Evolutionary conservation across 2,329 filamentous ascomycete genomes (phyloP), one percentile per base, ranked within the genome.

Genomic region (Lasiodiplodia citricola): DNA sequence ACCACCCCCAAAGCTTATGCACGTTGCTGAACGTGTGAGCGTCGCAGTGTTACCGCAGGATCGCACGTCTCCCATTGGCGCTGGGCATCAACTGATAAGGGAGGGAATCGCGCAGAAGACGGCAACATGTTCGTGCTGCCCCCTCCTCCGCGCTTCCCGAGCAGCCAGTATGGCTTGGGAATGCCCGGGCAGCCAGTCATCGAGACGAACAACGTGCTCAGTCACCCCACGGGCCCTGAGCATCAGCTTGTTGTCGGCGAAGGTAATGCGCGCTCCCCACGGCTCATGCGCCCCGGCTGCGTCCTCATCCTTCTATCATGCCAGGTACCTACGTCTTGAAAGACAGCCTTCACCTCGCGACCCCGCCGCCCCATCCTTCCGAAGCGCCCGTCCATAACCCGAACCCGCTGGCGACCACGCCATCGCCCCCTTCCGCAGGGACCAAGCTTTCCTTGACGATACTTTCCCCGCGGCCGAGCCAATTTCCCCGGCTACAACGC

Each of bases 201-300:
- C 76, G 96, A 99, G 86, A 97, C 95, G 66, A 97, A 96, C 81
- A 99, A 98, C 78, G 91, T 90, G 50, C 84, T 99, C 70, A 89
- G 88, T 68, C 91, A 92, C 75, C 95, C 93, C 28, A 89, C 89
- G 44, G 92, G 92, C 5, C 88, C 92, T 28, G 94, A 97, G 74
- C 93, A 93, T 80, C 92, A 96, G 78, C 90, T 99, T 73, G 89
- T 97, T 54, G 94, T 95, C 58, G 96, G 95, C 80, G 96, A 99
- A 89, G 96, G 94, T 92, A 82, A 72, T 77, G 74, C 35, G 11
- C 35, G 44, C n/a, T 47, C 51, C 63, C 14, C 50, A 21, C 31
- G 38, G 55, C 57, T 8, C 18, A 56, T 67, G 55, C 65, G 21
- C 50, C 21, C n/a, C 14, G 31, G 28, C 35, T 47, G 41, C 47